These are phyloP conservation scores for Herpetomonas muscarum DNA, from an alignment of 208 protist genomes.

Conservation along the genomic window DNA sequence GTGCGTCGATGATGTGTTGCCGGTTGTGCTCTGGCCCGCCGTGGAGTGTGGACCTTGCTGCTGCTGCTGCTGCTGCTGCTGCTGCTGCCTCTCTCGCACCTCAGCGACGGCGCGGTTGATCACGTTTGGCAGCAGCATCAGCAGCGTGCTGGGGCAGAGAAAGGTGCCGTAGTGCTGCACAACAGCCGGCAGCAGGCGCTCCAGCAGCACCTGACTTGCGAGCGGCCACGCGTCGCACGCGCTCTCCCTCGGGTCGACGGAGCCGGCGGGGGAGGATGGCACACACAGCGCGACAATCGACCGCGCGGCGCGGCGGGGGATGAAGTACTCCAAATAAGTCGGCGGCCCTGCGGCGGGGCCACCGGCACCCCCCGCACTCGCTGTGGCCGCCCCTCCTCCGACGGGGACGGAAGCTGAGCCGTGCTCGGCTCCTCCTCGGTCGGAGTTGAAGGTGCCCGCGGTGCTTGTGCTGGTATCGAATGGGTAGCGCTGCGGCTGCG, in stretches of 20 bases:
- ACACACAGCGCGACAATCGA: background rate
- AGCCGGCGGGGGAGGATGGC: background rate
- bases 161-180: conserved; percentile 4
- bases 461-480: too few relatives aligned
- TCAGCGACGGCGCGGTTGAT: conserved; percentile 7
- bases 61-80: background rate
- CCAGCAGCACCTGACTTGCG: background rate
- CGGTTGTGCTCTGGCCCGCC: background rate
- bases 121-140: background rate
- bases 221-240: background rate
- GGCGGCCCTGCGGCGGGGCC: too few relatives aligned
- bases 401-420: too few relatives aligned
- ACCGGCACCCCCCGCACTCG: too few relatives aligned
- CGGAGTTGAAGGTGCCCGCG: too few relatives aligned
- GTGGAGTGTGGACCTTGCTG: background rate
- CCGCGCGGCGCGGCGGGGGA: background rate
- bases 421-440: too few relatives aligned
- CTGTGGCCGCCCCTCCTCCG: too few relatives aligned
- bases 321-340: background rate
- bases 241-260: background rate
- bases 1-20: background rate
- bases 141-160: background rate
- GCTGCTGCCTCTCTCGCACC: conserved; percentile 4
- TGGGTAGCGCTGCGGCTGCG: too few relatives aligned
- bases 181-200: conserved; percentile 8